phyloP scores from a whole-genome alignment of 2,329 filamentous ascomycete genomes.

The Aspergillus sp. region DNA sequence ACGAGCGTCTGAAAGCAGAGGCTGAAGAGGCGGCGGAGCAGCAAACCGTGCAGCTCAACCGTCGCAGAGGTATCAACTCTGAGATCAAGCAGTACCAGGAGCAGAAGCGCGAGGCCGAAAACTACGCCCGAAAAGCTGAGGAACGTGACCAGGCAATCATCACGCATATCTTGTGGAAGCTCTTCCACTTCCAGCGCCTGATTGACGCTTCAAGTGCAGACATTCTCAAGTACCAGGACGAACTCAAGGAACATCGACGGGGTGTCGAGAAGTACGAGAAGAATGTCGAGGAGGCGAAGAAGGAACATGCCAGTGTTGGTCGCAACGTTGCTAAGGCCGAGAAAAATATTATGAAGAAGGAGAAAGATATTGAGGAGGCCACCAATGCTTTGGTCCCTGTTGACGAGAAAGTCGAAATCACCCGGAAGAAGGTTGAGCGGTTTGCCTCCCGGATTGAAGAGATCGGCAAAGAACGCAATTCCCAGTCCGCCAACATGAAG shows the following conservation, averaged over 20 bases:
- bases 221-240: constrained; percentile 91
- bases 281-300: constrained; percentile 75
- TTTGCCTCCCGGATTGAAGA: constrained; percentile 66
- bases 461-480: constrained; percentile 72
- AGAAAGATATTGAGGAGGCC: constrained; percentile 81
- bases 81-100: constrained; percentile 98
- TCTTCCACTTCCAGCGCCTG: constrained; percentile 89
- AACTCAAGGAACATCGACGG: constrained; percentile 86
- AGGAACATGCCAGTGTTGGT: constrained; percentile 74
- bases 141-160: constrained; percentile 90
- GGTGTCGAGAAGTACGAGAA: constrained; percentile 82
- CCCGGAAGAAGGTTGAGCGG: constrained; percentile 65
- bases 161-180: constrained; percentile 91
- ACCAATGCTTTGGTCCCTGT: constrained; percentile 84
- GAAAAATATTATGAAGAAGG: constrained; percentile 77
- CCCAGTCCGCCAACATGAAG: constrained; percentile 65
- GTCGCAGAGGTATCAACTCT: constrained; percentile 90
- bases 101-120: constrained; percentile 93
- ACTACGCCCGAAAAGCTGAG: constrained; percentile 84
- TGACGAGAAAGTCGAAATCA: constrained; percentile 85
- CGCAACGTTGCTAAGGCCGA: constrained; percentile 80
- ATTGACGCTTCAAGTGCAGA: constrained; percentile 89
- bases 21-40: constrained; percentile 85
- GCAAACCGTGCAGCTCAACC: constrained; percentile 81
- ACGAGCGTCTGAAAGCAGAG: constrained; percentile 84